phyloP scores from a whole-genome alignment of 2,329 filamentous ascomycete genomes.

The Pseudogymnoascus sp. region DNA sequence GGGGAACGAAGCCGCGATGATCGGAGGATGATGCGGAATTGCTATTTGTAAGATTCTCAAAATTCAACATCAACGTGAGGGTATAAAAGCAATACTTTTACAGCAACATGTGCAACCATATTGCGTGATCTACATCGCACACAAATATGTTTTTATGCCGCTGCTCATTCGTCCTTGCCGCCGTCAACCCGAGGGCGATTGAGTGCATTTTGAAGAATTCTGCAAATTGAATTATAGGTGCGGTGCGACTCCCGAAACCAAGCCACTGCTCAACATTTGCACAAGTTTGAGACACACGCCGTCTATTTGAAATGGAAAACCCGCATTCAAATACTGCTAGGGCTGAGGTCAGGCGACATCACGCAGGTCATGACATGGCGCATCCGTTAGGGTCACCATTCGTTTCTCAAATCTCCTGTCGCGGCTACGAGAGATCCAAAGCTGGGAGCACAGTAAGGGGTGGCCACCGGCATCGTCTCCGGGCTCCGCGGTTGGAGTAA shows the following conservation, averaged over 20 bases:
- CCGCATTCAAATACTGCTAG: neutral
- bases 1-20: neutral
- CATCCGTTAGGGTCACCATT: neutral
- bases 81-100: neutral
- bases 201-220: neutral
- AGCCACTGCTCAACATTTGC: neutral
- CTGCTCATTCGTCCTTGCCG: neutral
- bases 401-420: neutral
- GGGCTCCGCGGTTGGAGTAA: neutral
- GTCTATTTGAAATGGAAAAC: conserved; percentile 8
- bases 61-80: neutral
- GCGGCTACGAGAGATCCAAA: neutral
- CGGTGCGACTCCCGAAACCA: neutral
- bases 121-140: neutral
- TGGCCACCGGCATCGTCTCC: neutral
- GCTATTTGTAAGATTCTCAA: neutral
- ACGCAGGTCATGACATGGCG: neutral
- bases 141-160: neutral
- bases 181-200: neutral
- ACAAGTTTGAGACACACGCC: neutral
- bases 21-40: neutral
- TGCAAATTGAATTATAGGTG: neutral
- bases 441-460: neutral
- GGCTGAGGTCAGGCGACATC: conserved; percentile 6
- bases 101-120: neutral